Evolutionary conservation across 2,329 filamentous ascomycete genomes (phyloP), one percentile per base, ranked within the genome.

Genomic region (Coniochaeta sp.): DNA sequence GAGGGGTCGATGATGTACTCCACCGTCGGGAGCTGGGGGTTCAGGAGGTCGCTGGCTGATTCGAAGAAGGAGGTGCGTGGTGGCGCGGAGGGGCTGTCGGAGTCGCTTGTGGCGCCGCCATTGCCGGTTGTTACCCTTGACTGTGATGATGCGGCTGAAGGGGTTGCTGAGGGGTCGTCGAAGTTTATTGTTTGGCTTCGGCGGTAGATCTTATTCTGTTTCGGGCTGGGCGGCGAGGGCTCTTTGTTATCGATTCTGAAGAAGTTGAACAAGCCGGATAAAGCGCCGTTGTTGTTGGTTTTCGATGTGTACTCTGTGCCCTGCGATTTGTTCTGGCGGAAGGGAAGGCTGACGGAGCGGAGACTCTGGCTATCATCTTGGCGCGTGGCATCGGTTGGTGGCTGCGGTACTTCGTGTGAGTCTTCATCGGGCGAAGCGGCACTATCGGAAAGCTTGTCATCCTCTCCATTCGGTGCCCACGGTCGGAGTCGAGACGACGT

Each of bases 11-110:
- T 83, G 40, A 99, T 79, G 73, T 91, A 99, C 52, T 92, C 88
- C 3, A 85, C 79, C 0, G 89, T 83, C 17, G 95, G 93, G 36
- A 98, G 76, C 56, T 92, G 93, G 6, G 95, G 95, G 71, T 93
- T 96, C 44, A 99, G 82, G 3, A 99, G 77, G 72, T 99, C 93
- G 12, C 92, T 91, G 0, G 95, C 95, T 5, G 93, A 93, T 75
- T 99, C 95, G 62, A 99, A 96, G 64, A 99, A 89, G 0, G 91
- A 96, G 0, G 95, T 98, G 67, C 86, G 89, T 0, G 95, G 95
- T 4, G 95, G 95, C 8, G 91, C 88, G 58, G 84, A 79, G 59
- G 89, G 72, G 12, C 72, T 76, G 44, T 79, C 74, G 2, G 54
- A 56, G 22, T 69, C 64, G 11, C 77, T 77, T 17, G 77, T 75